A percentile compares a stretch with the other conserved stretches of the same genome.
phyloP scores from a whole-genome alignment of 768 basidiomycete genomes.

The Hypholoma fasciculare region DNA sequence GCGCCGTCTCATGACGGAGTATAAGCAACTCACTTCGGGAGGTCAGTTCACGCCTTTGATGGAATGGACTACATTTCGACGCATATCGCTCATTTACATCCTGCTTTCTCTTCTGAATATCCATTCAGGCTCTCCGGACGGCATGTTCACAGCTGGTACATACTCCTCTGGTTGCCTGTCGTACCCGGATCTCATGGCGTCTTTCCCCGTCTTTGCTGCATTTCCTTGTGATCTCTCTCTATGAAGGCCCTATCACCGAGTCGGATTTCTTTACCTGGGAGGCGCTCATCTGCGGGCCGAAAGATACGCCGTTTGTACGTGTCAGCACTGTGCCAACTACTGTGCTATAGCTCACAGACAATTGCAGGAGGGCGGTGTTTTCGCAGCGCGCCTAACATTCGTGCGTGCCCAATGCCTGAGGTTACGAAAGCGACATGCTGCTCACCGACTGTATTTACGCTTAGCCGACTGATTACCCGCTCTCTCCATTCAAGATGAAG shows the following conservation, averaged over 20 bases:
- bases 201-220: not conserved
- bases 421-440: not conserved
- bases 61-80: not conserved
- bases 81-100: not conserved
- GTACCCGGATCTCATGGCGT: not conserved
- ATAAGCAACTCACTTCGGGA: slow-evolving; percentile 81
- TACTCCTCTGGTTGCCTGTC: not conserved
- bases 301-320: slow-evolving; percentile 88
- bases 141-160: slow-evolving; percentile 92
- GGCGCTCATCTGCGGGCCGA: slow-evolving; percentile 89
- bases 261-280: slow-evolving; percentile 97
- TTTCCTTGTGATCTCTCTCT: not conserved
- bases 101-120: not conserved
- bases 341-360: slow-evolving; percentile 3
- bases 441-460: not conserved
- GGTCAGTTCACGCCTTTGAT: slow-evolving; percentile 37
- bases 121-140: slow-evolving; percentile 73
- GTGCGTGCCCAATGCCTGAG: slow-evolving; percentile 49
- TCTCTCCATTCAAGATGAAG: slow-evolving; percentile 99
- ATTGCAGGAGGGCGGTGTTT: slow-evolving; percentile 88
- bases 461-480: slow-evolving; percentile 90
- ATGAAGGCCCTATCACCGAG: slow-evolving; percentile 78
- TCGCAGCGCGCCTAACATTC: slow-evolving; percentile 89
- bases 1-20: slow-evolving; percentile 90
- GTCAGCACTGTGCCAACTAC: slow-evolving; percentile 23